These are phyloP conservation scores for Aphanomyces cochlioides DNA, from an alignment of 352 stramenopile genomes.

Conservation along the genomic window DNA sequence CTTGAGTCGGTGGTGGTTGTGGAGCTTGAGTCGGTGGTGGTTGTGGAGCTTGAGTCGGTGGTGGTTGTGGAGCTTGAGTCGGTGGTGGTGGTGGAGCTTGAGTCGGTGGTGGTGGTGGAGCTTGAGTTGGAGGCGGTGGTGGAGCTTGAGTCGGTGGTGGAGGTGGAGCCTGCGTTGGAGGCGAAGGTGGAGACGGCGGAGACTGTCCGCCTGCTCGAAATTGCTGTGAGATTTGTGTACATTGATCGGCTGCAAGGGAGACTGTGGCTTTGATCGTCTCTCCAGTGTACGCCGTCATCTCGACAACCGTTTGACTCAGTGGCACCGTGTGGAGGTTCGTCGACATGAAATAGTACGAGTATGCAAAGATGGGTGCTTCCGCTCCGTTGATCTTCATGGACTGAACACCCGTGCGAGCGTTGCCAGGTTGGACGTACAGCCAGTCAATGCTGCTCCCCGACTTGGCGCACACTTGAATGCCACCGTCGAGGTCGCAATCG, in stretches of 20 bases:
- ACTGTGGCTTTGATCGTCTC: slow-evolving; percentile 38
- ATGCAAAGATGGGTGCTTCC: slow-evolving; percentile 38
- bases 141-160: too few species aligned
- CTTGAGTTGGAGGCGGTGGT: too few species aligned
- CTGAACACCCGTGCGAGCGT: slow-evolving; percentile 48
- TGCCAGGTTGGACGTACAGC: slow-evolving; percentile 58
- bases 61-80: too few species aligned
- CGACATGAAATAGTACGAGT: slow-evolving; percentile 42
- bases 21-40: too few species aligned
- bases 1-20: too few species aligned
- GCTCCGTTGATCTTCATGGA: slow-evolving; percentile 48
- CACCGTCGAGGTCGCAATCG: slow-evolving; percentile 48
- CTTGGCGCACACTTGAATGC: slow-evolving; percentile 65
- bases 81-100: too few species aligned
- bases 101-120: too few species aligned
- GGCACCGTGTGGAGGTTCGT: slow-evolving; percentile 29
- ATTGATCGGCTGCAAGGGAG: slow-evolving; percentile 34
- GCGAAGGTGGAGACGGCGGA: too few species aligned
- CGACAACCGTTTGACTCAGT: slow-evolving; percentile 33
- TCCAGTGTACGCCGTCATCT: slow-evolving; percentile 36
- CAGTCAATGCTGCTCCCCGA: slow-evolving; percentile 61
- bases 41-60: too few species aligned
- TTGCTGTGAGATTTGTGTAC: slow-evolving; percentile 37
- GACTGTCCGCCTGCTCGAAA: slow-evolving; percentile 25
- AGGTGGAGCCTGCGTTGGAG: too few species aligned